Percentiles rank a stretch among this genome's conserved stretches.
phyloP scores from a whole-genome alignment of 1,284 basidiomycete species.

The Earliella scabrosa region DNA sequence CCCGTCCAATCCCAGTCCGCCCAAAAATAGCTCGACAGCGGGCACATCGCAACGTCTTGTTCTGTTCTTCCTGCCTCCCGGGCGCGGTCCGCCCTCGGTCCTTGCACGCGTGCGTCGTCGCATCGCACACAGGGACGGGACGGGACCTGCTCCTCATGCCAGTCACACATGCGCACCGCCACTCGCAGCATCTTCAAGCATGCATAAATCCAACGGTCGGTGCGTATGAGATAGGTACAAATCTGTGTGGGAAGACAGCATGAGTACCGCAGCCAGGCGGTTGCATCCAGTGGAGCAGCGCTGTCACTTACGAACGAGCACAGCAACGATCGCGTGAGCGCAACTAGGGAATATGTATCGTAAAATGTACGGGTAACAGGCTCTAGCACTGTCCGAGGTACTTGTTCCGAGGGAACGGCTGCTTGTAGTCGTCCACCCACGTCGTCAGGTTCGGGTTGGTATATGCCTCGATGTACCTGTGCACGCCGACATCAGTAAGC shows the following conservation, averaged over 20 bases:
- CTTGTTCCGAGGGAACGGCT: slow-evolving; percentile 64
- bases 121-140: no score
- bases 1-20: slow-evolving; percentile 13
- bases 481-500: background rate
- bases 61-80: background rate
- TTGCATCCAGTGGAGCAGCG: no score
- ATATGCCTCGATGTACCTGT: slow-evolving; percentile 43
- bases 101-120: background rate
- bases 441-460: slow-evolving; percentile 45
- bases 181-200: background rate
- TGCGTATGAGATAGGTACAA: background rate
- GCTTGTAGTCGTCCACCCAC: slow-evolving; percentile 54
- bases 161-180: background rate
- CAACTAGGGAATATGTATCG: background rate
- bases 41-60: background rate
- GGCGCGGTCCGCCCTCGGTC: background rate
- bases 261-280: background rate
- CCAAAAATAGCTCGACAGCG: slow-evolving; percentile 3
- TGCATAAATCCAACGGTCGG: background rate
- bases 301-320: slow-evolving; percentile 2
- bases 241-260: background rate
- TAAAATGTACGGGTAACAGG: background rate
- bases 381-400: slow-evolving; percentile 55
- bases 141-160: no score
- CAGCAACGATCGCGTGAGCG: background rate